Base-by-base conservation (phyloP, 75 land plant species). In the Adiantum capillusveneris region DNA sequence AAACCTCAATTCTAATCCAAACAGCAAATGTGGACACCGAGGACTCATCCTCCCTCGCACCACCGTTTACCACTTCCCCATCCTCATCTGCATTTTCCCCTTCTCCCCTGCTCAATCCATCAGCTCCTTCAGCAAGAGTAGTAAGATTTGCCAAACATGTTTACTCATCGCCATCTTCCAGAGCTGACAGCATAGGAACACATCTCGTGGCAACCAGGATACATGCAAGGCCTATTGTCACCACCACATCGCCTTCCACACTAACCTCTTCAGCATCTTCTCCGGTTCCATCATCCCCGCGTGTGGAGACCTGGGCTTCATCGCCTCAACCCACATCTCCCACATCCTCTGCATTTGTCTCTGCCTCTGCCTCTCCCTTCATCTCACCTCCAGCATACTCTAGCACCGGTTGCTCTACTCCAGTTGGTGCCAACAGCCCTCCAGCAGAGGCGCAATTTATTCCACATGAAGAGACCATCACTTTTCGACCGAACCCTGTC, bases 321-420 rank as follows among this genome's bases (percentile, higher is more conserved):
- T 85, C 88, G n/a, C 84, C 84, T 25, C 68, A 75, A 1, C 63
- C 69, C 30, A 20, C 70, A 29, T 82, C 84, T 6, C 79, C 85
- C 0, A 68, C 82, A n/a, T 82, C 85, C 19, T 86, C 90, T 13
- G 90, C 90, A 17, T 86, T 86, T 55, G 86, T 83, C 24, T 86
- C 90, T 9, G 90, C 90, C 0, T 44, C 84, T n/a, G 85, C 83
- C 42, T 86, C 90, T 16, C 90, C 90, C n/a, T 86, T 83, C 69
- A 74, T 86, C 1, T 86, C 90, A 14, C 86, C 86, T 6, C 62
- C 82, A 39, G 72, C 76, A 42, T 44, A 16, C 57, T 28, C 31
- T 17, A 55, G 31, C 25, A 55, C 5, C 11, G 57, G 57, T 9
- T 3, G 37, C 29, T 55, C 29, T 17, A 49, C 20, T 28, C 29